phyloP scores from a whole-genome alignment of 805 yeast genomes.

The Candida ipomoeae region DNA sequence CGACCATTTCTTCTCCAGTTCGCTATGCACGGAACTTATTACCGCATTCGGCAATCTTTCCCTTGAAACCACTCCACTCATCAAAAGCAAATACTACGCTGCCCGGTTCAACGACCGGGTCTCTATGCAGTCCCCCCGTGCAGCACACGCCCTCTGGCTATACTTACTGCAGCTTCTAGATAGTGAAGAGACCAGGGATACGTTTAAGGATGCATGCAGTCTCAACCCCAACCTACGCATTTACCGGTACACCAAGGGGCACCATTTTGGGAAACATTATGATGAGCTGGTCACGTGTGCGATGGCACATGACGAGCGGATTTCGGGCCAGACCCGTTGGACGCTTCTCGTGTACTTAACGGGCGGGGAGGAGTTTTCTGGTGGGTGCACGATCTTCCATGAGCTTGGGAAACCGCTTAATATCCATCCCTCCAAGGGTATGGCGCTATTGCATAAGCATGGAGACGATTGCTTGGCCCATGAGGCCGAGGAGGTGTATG shows the following conservation, averaged over 20 bases:
- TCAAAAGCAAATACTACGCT: conserved; percentile 51
- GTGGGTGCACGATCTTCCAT: conserved; percentile 60
- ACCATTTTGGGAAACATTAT: conserved; percentile 57
- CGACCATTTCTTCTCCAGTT: conserved; percentile 33
- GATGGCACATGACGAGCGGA: conserved; percentile 20
- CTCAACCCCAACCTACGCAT: conserved; percentile 54
- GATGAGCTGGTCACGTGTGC: conserved; percentile 50
- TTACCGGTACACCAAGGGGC: conserved; percentile 53
- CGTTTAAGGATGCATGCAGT: conserved; percentile 40
- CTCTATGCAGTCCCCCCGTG: conserved; percentile 33
- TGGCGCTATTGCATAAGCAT: conserved; percentile 60
- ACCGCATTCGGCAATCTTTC: conserved; percentile 20
- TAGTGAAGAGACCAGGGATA: conserved; percentile 21
- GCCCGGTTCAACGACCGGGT: conserved; percentile 54
- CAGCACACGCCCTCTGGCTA: conserved; percentile 41
- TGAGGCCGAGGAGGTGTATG: conserved; percentile 49
- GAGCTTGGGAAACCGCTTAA: conserved; percentile 25
- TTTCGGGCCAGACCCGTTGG: conserved; percentile 49
- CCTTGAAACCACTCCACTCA: conserved; percentile 46
- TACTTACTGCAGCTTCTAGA: conserved; percentile 34
- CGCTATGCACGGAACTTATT: conserved; percentile 39
- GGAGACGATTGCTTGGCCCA: conserved; percentile 62
- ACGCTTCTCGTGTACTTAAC: conserved; percentile 55
- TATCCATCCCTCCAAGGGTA: conserved; percentile 49
- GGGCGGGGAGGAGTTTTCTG: conserved; percentile 51